Percentiles rank a stretch among this genome's conserved stretches.
These are phyloP conservation scores for Cordyceps javanica DNA, from an alignment of 2,329 filamentous ascomycete genomes.

Conservation along the genomic window DNA sequence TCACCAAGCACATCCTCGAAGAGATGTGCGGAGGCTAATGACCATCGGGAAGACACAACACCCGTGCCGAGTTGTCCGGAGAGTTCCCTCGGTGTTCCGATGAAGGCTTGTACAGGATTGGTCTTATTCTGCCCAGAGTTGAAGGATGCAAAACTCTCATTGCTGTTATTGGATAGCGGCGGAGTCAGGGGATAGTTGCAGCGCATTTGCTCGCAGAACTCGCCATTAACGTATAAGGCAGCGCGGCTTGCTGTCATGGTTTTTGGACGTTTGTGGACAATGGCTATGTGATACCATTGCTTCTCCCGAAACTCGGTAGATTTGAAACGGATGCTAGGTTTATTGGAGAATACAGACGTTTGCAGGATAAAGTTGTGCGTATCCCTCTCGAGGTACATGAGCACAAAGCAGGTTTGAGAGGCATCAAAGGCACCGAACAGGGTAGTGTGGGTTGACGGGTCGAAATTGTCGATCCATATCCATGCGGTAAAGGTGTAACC, in stretches of 20 bases:
- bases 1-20: constrained; percentile 85
- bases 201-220: constrained; percentile 88
- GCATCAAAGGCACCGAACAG: constrained; percentile 93
- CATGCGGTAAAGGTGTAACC: constrained; percentile 90
- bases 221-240: constrained; percentile 83
- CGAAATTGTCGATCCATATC: constrained; percentile 84
- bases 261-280: constrained; percentile 77
- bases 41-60: constrained; percentile 74
- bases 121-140: constrained; percentile 50
- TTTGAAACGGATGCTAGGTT: constrained; percentile 91
- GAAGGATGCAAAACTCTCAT: constrained; percentile 66
- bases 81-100: constrained; percentile 87
- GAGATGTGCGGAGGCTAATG: constrained; percentile 80
- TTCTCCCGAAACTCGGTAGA: constrained; percentile 68
- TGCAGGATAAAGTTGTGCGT: constrained; percentile 92
- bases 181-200: constrained; percentile 80
- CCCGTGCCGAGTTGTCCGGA: constrained; percentile 69
- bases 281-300: constrained; percentile 86
- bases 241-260: constrained; percentile 73
- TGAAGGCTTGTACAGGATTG: constrained; percentile 78
- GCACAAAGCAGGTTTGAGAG: constrained; percentile 85
- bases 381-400: constrained; percentile 90
- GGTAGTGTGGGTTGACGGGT: constrained; percentile 80
- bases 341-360: constrained; percentile 79
- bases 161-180: constrained; percentile 53